These are phyloP conservation scores for Geoglossum cookeanum DNA, from an alignment of 2,329 filamentous ascomycete species.

Conservation along the genomic window DNA sequence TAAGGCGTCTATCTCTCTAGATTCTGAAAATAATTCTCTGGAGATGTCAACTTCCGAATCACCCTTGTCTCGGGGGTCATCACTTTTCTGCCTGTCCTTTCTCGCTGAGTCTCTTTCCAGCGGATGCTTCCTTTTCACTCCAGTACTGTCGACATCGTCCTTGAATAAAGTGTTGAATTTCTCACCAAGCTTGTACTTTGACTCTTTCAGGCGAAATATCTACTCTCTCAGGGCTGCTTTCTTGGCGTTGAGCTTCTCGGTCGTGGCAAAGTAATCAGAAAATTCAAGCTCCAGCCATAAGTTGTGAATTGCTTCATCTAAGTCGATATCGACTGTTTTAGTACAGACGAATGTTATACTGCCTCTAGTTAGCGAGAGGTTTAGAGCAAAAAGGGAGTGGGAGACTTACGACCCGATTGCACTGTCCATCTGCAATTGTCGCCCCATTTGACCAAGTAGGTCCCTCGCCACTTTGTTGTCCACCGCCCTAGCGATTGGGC, in stretches of 20 bases:
- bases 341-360: conserved; percentile 40
- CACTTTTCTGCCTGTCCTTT: too few relatives aligned
- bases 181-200: too few relatives aligned
- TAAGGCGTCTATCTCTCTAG: too few relatives aligned
- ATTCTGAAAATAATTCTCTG: too few relatives aligned
- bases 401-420: conserved; percentile 10
- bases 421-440: conserved; percentile 40
- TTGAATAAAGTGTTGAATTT: too few relatives aligned
- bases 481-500: conserved; percentile 39
- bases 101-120: too few relatives aligned
- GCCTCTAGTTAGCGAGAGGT: background rate
- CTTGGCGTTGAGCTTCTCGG: background rate
- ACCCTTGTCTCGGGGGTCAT: too few relatives aligned
- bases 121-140: too few relatives aligned
- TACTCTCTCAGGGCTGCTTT: background rate
- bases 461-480: conserved; percentile 39
- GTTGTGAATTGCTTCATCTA: conserved; percentile 19
- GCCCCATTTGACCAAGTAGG: conserved; percentile 36
- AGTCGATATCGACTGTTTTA: conserved; percentile 43
- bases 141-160: too few relatives aligned
- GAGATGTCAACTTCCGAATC: too few relatives aligned
- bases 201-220: too few relatives aligned
- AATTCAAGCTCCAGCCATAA: conserved; percentile 21
- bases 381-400: background rate
- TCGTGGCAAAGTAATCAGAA: conserved; percentile 3